Conservation (phyloP, 495 filamentous ascomycete species). For the Evernia prunastri region DNA sequence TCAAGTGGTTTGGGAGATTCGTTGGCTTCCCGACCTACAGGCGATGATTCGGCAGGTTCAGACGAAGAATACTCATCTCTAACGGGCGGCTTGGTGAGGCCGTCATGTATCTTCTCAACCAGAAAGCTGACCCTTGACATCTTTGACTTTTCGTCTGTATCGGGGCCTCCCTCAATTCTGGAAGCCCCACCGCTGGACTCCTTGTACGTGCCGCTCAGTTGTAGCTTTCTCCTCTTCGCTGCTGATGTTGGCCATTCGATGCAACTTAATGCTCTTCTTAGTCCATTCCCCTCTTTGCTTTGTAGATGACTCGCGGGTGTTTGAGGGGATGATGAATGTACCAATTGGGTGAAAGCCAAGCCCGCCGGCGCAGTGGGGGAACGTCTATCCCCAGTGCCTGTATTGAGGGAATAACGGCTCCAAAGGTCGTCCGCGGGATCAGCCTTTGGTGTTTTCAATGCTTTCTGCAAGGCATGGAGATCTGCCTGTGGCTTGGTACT, state of each 20-base stretch:
- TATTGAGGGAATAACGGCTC: constrained; percentile 53
- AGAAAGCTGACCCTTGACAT: constrained; percentile 55
- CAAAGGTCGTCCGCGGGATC: constrained; percentile 84
- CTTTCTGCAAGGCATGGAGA: constrained; percentile 47
- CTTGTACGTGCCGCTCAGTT: constrained; percentile 30
- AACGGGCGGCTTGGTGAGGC: constrained; percentile 38
- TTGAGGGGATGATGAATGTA: constrained; percentile 64
- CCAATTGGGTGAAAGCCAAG: constrained; percentile 49
- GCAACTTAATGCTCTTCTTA: constrained; percentile 67
- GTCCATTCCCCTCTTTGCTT: constrained; percentile 41
- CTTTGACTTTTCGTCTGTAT: constrained; percentile 44
- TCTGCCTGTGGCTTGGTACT: constrained; percentile 40
- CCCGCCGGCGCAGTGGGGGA: constrained; percentile 30
- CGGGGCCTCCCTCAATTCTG: constrained; percentile 48
- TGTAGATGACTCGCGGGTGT: constrained; percentile 40
- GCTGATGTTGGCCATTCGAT: constrained; percentile 51
- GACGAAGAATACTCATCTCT: constrained; percentile 22
- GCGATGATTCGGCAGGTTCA: constrained; percentile 49
- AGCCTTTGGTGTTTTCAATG: constrained; percentile 65
- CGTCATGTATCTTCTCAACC: constrained; percentile 61
- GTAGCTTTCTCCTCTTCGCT: constrained; percentile 46
- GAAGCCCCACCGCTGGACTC: constrained; percentile 29
- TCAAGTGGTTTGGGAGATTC: neutral
- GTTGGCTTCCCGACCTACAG: constrained; percentile 40
- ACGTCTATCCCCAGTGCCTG: constrained; percentile 29